Conservation (phyloP, 441 rosid species). For the Mallotus repandus region DNA sequence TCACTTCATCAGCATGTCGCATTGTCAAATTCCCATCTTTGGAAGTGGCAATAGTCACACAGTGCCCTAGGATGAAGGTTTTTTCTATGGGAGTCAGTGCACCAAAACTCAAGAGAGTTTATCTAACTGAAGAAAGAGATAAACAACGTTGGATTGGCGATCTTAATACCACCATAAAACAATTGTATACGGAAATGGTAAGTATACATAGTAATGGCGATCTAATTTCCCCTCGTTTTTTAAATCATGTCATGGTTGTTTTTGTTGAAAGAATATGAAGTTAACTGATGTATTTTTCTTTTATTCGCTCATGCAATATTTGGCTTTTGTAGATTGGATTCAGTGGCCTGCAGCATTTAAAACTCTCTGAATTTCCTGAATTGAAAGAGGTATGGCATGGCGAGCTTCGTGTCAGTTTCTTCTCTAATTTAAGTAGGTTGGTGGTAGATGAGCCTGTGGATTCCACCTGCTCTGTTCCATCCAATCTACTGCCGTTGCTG, state of each 20-base stretch:
- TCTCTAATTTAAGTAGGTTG: background rate
- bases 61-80: constrained; percentile 28
- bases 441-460: constrained; percentile 9
- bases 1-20: constrained; percentile 14
- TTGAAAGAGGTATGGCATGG: constrained; percentile 12
- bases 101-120: background rate
- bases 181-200: constrained; percentile 1
- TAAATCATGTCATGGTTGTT: background rate
- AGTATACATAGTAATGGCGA: no score
- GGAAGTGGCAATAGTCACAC: background rate
- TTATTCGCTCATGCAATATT: background rate
- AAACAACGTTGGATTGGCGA: background rate
- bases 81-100: constrained; percentile 13
- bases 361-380: constrained; percentile 14
- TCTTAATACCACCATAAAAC: constrained; percentile 8
- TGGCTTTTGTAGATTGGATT: constrained; percentile 16
- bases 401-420: constrained; percentile 5
- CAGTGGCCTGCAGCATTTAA: background rate
- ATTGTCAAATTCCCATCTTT: constrained; percentile 25
- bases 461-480: constrained; percentile 1
- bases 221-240: background rate
- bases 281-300: no score
- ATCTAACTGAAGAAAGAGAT: background rate
- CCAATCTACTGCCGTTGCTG: constrained; percentile 3
- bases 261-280: no score